These are phyloP conservation scores for Rutstroemia sp. DNA, from an alignment of 2,329 filamentous ascomycete species.

Conservation along the genomic window DNA sequence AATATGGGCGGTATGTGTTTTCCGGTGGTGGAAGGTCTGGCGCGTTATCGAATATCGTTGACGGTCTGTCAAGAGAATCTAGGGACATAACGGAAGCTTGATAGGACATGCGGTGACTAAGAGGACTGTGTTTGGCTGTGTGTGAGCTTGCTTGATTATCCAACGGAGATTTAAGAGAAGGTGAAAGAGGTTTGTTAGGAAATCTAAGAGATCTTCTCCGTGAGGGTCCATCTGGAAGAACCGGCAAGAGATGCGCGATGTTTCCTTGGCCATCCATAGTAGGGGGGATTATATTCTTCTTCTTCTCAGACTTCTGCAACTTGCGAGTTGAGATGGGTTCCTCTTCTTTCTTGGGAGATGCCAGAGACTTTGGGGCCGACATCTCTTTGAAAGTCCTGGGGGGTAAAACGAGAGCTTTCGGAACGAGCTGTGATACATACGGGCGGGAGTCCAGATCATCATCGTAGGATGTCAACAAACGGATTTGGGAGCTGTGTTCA, in stretches of 20 bases:
- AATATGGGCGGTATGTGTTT: constrained; percentile 47
- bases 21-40: constrained; percentile 56
- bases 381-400: constrained; percentile 18
- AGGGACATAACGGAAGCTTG: constrained; percentile 38
- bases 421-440: constrained; percentile 42
- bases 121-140: constrained; percentile 20
- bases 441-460: constrained; percentile 46
- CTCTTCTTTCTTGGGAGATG: constrained; percentile 34
- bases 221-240: constrained; percentile 44
- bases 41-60: constrained; percentile 49
- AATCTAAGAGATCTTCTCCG: constrained; percentile 31
- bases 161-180: constrained; percentile 13
- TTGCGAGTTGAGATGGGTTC: constrained; percentile 28
- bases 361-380: constrained; percentile 32
- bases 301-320: constrained; percentile 28
- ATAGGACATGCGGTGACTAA: constrained; percentile 36
- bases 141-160: constrained; percentile 23
- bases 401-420: constrained; percentile 19
- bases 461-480: constrained; percentile 56
- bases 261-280: constrained; percentile 22
- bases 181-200: constrained; percentile 31
- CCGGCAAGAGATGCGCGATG: constrained; percentile 37
- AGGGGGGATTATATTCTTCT: constrained; percentile 1
- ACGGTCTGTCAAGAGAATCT: constrained; percentile 31
- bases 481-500: constrained; percentile 44